phyloP scores from a whole-genome alignment of 2,329 filamentous ascomycete species.

The Mycosphaerella sp. region DNA sequence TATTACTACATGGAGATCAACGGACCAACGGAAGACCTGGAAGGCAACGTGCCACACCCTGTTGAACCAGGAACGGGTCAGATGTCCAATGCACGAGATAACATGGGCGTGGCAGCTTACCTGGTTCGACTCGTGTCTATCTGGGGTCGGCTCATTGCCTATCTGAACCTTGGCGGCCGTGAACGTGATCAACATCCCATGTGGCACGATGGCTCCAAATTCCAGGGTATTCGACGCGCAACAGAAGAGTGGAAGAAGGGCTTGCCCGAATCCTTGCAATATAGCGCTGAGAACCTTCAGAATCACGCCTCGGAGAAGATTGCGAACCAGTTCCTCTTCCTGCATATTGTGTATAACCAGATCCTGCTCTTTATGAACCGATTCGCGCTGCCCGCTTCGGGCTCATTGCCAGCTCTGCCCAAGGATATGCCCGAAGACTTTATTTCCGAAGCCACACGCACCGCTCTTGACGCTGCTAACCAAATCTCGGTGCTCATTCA shows the following conservation, averaged over 20 bases:
- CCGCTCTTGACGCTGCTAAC: conserved; percentile 76
- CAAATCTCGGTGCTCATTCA: conserved; percentile 78
- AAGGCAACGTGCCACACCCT: conserved; percentile 61
- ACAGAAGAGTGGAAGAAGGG: conserved; percentile 62
- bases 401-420: conserved; percentile 49
- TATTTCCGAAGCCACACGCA: conserved; percentile 64
- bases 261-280: conserved; percentile 66
- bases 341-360: conserved; percentile 86
- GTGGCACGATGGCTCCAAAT: conserved; percentile 76
- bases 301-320: conserved; percentile 77
- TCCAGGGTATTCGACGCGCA: conserved; percentile 62
- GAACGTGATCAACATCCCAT: conserved; percentile 69
- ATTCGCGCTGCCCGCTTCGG: conserved; percentile 67
- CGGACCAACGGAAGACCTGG: conserved; percentile 74
- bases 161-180: conserved; percentile 83
- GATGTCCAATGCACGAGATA: conserved; percentile 61
- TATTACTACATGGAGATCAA: conserved; percentile 88
- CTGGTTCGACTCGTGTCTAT: conserved; percentile 77
- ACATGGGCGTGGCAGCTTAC: conserved; percentile 92
- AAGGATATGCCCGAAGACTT: conserved; percentile 72
- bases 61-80: conserved; percentile 58
- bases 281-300: conserved; percentile 74
- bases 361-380: conserved; percentile 85
- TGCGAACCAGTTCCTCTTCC: conserved; percentile 84
- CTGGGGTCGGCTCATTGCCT: conserved; percentile 85